phyloP scores from a whole-genome alignment of 2,329 filamentous ascomycete species.

The Trichocomaceae sp. region DNA sequence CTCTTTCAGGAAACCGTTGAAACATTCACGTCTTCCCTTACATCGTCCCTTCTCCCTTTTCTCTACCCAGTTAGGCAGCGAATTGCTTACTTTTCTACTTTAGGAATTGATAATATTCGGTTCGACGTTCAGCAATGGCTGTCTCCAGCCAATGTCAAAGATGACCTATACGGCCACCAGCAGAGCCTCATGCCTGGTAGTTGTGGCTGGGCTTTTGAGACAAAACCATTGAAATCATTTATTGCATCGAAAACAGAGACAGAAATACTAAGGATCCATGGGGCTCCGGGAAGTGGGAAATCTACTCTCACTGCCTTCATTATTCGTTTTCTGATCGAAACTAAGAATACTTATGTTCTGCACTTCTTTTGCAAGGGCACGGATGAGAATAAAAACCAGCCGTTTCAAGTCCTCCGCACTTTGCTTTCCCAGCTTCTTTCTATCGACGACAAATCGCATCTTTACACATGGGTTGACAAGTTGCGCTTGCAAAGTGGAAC shows the following conservation, averaged over 20 bases:
- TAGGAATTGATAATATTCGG: not conserved
- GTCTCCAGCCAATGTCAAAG: not conserved
- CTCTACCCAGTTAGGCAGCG: not conserved
- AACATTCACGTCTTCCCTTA: not conserved
- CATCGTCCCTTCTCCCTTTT: no score
- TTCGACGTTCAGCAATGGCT: slow-evolving; percentile 1
- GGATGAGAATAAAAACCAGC: slow-evolving; percentile 1
- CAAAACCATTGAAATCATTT: not conserved
- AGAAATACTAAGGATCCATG: not conserved
- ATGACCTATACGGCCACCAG: slow-evolving; percentile 1
- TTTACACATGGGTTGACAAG: slow-evolving; percentile 2
- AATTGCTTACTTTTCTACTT: not conserved
- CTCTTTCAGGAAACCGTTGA: not conserved
- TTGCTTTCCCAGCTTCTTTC: slow-evolving; percentile 4
- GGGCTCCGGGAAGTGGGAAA: slow-evolving; percentile 5
- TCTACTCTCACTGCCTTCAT: slow-evolving; percentile 4
- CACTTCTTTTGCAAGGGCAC: slow-evolving; percentile 4
- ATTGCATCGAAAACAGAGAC: not conserved
- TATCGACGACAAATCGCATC: not conserved
- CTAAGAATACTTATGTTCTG: not conserved
- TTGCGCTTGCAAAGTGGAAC: slow-evolving; percentile 1
- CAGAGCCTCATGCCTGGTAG: not conserved
- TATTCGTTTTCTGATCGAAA: not conserved
- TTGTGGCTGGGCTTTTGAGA: slow-evolving; percentile 1
- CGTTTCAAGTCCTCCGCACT: slow-evolving; percentile 1